Evolutionary conservation across 2,329 filamentous ascomycete species (phyloP).

Genomic region (Madurella fahalii): DNA sequence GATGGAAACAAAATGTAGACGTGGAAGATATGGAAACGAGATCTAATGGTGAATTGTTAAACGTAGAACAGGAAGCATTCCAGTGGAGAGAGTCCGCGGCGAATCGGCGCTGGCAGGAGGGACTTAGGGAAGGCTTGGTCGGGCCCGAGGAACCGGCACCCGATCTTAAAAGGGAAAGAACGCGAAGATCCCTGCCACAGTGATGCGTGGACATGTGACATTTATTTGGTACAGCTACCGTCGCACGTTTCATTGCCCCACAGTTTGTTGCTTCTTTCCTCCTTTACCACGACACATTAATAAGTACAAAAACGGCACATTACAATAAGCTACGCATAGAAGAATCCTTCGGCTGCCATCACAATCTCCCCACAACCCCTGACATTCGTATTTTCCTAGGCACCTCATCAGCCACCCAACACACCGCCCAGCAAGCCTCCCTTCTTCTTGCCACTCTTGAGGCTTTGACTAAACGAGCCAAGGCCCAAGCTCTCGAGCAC

Average conservation of each 20-base stretch:
- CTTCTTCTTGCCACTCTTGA: constrained; percentile 38
- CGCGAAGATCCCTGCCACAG: background rate
- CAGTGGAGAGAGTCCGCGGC: background rate
- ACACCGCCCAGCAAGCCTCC: constrained; percentile 25
- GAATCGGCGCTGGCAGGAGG: background rate
- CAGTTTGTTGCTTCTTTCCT: no score
- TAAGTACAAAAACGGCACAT: no score
- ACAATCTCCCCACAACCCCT: no score
- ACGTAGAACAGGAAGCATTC: no score
- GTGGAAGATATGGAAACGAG: no score
- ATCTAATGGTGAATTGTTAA: no score
- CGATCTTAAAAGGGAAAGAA: background rate
- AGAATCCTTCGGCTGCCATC: no score
- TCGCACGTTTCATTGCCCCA: no score
- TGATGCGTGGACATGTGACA: background rate
- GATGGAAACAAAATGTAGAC: background rate
- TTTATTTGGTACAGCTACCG: background rate
- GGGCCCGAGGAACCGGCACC: background rate
- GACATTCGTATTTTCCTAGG: background rate
- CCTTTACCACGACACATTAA: no score
- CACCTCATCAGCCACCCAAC: constrained; percentile 20
- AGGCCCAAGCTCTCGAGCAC: constrained; percentile 71
- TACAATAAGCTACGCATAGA: no score
- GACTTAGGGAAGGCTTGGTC: background rate
- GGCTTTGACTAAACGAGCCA: constrained; percentile 39